Evolutionary conservation across 2,329 filamentous ascomycete genomes (phyloP).

Genomic region (Aspergillus sojae): DNA sequence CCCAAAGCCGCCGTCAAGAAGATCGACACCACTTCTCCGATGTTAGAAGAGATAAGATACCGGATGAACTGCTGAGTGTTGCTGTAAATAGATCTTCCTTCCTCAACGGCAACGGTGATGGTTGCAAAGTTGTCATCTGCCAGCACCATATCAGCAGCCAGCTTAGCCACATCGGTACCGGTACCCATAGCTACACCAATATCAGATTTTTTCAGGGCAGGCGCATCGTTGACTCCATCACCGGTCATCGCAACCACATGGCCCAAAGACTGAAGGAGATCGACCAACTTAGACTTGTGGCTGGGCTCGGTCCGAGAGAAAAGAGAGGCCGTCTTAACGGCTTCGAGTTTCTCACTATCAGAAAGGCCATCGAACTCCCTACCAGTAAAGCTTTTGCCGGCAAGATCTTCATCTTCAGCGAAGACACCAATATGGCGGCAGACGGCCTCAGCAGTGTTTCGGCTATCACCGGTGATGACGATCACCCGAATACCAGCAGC

Average conservation of each 20-base stretch:
- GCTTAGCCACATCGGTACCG: constrained; percentile 93
- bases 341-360: constrained; percentile 76
- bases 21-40: constrained; percentile 98
- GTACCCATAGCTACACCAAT: constrained; percentile 99
- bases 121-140: constrained; percentile 99
- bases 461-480: constrained; percentile 97
- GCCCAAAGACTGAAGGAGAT: constrained; percentile 87
- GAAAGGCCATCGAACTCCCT: constrained; percentile 89
- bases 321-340: constrained; percentile 80
- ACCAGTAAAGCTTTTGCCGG: constrained; percentile 92
- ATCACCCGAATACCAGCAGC: constrained; percentile 94
- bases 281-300: constrained; percentile 97
- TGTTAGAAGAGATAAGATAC: constrained; percentile 98
- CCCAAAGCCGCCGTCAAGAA: constrained; percentile 95
- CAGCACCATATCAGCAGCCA: constrained; percentile 97
- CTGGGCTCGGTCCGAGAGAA: constrained; percentile 95
- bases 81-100: constrained; percentile 98
- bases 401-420: constrained; percentile 75
- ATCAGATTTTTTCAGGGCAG: constrained; percentile 96
- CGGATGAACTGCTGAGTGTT: constrained; percentile 99
- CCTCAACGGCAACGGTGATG: constrained; percentile 92
- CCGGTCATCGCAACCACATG: constrained; percentile 99
- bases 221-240: constrained; percentile 97
- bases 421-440: constrained; percentile 98
- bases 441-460: constrained; percentile 95